These are phyloP conservation scores for Coffea eugenioides DNA, from an alignment of 257 asterid species.

Conservation along the genomic window DNA sequence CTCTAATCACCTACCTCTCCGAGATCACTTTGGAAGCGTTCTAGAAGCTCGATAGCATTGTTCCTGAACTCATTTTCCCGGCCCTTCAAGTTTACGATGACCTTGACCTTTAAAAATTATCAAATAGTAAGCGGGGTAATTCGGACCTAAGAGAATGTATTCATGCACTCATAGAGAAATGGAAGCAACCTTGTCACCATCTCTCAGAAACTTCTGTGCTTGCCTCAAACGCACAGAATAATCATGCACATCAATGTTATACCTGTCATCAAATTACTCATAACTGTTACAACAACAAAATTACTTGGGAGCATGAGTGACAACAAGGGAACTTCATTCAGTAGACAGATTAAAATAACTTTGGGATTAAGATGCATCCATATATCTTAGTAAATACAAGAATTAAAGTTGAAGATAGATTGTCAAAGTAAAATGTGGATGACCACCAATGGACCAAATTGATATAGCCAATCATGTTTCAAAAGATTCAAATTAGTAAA, in stretches of 20 bases:
- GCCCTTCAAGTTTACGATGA: constrained; percentile 89
- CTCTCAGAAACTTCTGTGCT: constrained; percentile 81
- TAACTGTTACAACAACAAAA: constrained; percentile 10
- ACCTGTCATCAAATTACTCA: constrained; percentile 51
- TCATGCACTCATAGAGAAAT: not conserved
- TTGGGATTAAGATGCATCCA: not conserved
- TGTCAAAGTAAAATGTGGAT: not conserved
- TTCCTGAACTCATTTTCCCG: constrained; percentile 87
- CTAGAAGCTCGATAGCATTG: constrained; percentile 82
- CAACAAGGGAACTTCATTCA: not conserved
- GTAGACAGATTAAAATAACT: not conserved
- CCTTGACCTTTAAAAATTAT: constrained; percentile 66
- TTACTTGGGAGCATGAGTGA: not conserved
- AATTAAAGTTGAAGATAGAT: not conserved
- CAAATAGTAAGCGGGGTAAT: not conserved
- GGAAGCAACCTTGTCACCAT: constrained; percentile 83
- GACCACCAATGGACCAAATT: not conserved
- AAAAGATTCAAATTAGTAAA: not conserved
- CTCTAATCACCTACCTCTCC: constrained; percentile 87
- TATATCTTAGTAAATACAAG: not conserved
- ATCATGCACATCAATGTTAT: constrained; percentile 91
- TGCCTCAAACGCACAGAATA: constrained; percentile 91
- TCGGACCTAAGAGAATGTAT: constrained; percentile 7
- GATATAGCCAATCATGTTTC: not conserved
- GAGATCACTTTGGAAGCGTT: constrained; percentile 75